Evolutionary conservation across 345 rosid genomes (phyloP).

Genomic region (Gossypium sturtianum): DNA sequence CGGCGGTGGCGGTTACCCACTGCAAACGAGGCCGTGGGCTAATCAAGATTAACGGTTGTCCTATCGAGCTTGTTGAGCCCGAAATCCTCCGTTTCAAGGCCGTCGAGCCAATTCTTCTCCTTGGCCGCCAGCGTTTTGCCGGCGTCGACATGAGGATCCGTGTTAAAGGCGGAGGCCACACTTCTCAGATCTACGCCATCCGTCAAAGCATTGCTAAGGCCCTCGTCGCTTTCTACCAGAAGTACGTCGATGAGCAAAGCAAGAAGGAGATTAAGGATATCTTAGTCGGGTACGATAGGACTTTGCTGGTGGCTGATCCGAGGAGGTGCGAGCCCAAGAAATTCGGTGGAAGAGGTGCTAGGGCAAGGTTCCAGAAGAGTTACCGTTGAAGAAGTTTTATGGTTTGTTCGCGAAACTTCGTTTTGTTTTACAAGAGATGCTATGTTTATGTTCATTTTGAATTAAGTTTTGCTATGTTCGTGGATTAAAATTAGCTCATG

Average conservation of each 20-base stretch:
- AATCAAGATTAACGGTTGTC: conserved; percentile 76
- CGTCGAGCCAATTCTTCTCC: conserved; percentile 64
- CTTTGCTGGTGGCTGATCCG: conserved; percentile 85
- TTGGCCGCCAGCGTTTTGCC: conserved; percentile 70
- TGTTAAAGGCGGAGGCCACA: conserved; percentile 67
- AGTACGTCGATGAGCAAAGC: conserved; percentile 79
- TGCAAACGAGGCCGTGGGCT: conserved; percentile 73
- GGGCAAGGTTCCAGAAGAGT: conserved; percentile 93
- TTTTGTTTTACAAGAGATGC: not conserved
- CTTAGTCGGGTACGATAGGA: conserved; percentile 73
- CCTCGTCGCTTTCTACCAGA: conserved; percentile 77
- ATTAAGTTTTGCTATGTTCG: conserved; percentile 4
- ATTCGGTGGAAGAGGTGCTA: conserved; percentile 93
- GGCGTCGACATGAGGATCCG: conserved; percentile 72
- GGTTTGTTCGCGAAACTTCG: not conserved
- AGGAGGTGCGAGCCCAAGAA: conserved; percentile 96
- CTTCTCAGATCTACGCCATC: conserved; percentile 83
- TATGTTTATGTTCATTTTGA: not conserved
- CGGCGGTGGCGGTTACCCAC: conserved; percentile 75
- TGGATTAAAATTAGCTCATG: not conserved
- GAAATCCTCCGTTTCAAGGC: conserved; percentile 83
- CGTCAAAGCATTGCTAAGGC: conserved; percentile 93
- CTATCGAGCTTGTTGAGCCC: conserved; percentile 69
- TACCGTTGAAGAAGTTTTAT: conserved; percentile 51
- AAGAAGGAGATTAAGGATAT: conserved; percentile 92